These are phyloP conservation scores for Pisolithus marmoratus DNA, from an alignment of 768 basidiomycete genomes.

Conservation along the genomic window DNA sequence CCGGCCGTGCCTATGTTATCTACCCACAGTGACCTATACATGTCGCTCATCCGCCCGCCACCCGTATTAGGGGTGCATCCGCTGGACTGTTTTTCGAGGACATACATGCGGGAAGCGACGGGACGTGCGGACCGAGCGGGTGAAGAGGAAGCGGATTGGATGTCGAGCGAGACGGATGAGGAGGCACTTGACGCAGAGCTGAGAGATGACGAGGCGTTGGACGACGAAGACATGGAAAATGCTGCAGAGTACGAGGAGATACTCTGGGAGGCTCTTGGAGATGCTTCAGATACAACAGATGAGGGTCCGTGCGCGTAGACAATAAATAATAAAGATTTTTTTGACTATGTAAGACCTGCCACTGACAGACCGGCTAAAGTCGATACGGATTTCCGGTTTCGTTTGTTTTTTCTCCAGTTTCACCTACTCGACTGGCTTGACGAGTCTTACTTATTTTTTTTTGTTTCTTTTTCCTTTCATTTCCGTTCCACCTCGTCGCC, in stretches of 20 bases:
- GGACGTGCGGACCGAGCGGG: constrained; percentile 13
- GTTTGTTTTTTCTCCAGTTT: constrained; percentile 14
- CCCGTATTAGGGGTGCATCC: constrained; percentile 7
- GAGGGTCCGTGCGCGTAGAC: constrained; percentile 24
- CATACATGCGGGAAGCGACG: constrained; percentile 19
- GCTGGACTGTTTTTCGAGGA: constrained; percentile 13
- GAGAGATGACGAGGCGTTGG: constrained; percentile 37
- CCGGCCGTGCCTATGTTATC: constrained; percentile 9
- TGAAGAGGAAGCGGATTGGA: constrained; percentile 18
- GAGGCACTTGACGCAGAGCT: constrained; percentile 35
- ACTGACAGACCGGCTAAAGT: constrained; percentile 4
- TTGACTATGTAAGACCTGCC: neutral
- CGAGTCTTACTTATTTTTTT: constrained; percentile 10
- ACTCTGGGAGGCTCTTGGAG: constrained; percentile 39
- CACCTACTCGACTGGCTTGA: constrained; percentile 12
- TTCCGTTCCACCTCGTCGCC: neutral
- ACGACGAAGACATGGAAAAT: constrained; percentile 29
- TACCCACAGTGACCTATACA: constrained; percentile 27
- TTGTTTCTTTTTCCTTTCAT: neutral
- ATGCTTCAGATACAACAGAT: constrained; percentile 3
- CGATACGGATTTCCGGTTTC: constrained; percentile 10
- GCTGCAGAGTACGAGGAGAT: constrained; percentile 33
- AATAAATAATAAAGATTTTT: too few relatives aligned
- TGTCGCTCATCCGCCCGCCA: constrained; percentile 33
- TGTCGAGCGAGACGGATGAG: constrained; percentile 33